Evolutionary conservation across 768 basidiomycete genomes (phyloP).

Genomic region (Tricholoma flavovirens): DNA sequence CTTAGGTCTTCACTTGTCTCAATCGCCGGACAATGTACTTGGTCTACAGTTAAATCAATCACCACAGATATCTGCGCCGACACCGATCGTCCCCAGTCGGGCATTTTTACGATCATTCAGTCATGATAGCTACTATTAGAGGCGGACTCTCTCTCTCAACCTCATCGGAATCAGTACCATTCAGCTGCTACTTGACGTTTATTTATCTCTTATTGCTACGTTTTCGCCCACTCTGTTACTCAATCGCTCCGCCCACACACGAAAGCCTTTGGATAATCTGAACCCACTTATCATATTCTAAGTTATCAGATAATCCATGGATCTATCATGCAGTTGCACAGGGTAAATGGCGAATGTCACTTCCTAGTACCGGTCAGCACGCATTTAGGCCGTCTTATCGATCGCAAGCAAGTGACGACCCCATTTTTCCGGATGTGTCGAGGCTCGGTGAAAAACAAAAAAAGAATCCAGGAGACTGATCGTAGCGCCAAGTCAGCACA

Average conservation of each 20-base stretch:
- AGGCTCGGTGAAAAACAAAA: not conserved
- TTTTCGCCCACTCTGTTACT: too few species aligned
- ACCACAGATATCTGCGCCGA: conserved; percentile 3
- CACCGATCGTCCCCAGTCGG: not conserved
- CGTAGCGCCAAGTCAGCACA: not conserved
- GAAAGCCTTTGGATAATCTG: not conserved
- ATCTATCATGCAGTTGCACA: not conserved
- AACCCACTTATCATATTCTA: not conserved
- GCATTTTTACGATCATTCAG: conserved; percentile 3
- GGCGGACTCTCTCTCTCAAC: not conserved
- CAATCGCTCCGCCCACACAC: too few species aligned
- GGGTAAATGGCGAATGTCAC: not conserved
- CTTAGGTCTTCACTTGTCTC: conserved; percentile 2
- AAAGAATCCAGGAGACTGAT: too few species aligned
- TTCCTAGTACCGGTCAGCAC: not conserved
- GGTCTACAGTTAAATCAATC: not conserved
- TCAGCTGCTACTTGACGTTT: too few species aligned
- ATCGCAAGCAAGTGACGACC: not conserved
- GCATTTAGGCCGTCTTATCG: not conserved
- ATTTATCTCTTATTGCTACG: not conserved
- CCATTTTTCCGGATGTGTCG: not conserved
- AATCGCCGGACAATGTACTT: not conserved
- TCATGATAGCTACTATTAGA: not conserved
- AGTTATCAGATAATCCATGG: not conserved
- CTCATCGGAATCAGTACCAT: not conserved